Evolutionary conservation across 31 red algal genomes (phyloP).

Genomic region (Asparagopsis taxiformis): DNA sequence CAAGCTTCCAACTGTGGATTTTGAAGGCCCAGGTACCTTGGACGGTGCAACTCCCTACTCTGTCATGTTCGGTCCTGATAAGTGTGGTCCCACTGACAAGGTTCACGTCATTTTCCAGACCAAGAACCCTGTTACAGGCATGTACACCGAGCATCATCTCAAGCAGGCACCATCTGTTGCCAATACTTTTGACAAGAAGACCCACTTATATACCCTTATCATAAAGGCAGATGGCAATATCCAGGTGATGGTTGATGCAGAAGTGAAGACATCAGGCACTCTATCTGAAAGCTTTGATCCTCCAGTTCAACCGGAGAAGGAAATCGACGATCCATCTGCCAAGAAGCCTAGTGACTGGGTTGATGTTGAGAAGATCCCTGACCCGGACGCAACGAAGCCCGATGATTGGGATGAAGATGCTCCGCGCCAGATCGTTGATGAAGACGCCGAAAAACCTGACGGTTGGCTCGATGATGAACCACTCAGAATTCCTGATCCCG

Average conservation of each 20-base stretch:
- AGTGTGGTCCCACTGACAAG: slow-evolving; percentile 93
- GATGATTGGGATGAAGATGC: slow-evolving; percentile 98
- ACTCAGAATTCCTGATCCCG: slow-evolving; percentile 69
- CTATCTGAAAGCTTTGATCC: slow-evolving; percentile 88
- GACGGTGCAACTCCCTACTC: slow-evolving; percentile 67
- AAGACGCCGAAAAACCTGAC: slow-evolving; percentile 71
- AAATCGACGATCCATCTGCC: slow-evolving; percentile 92
- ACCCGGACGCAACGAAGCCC: slow-evolving; percentile 83
- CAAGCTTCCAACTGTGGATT: slow-evolving; percentile 78
- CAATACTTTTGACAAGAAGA: slow-evolving; percentile 70
- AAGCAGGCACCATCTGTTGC: slow-evolving; percentile 67
- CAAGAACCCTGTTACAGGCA: slow-evolving; percentile 75
- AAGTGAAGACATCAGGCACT: slow-evolving; percentile 60
- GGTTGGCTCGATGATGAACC: slow-evolving; percentile 94
- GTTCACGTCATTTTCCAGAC: slow-evolving; percentile 97
- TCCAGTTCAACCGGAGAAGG: slow-evolving; percentile 82
- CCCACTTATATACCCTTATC: slow-evolving; percentile 90
- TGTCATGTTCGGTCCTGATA: slow-evolving; percentile 99
- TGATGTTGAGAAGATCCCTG: slow-evolving; percentile 77
- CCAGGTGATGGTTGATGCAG: slow-evolving; percentile 73
- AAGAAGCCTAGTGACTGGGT: slow-evolving; percentile 98
- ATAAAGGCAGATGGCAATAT: slow-evolving; percentile 72
- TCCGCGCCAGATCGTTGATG: slow-evolving; percentile 79
- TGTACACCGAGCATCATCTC: slow-evolving; percentile 83
- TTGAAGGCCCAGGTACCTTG: slow-evolving; percentile 42